These are phyloP conservation scores for Pyricularia grisea DNA, from an alignment of 2,329 filamentous ascomycete species.

Conservation along the genomic window DNA sequence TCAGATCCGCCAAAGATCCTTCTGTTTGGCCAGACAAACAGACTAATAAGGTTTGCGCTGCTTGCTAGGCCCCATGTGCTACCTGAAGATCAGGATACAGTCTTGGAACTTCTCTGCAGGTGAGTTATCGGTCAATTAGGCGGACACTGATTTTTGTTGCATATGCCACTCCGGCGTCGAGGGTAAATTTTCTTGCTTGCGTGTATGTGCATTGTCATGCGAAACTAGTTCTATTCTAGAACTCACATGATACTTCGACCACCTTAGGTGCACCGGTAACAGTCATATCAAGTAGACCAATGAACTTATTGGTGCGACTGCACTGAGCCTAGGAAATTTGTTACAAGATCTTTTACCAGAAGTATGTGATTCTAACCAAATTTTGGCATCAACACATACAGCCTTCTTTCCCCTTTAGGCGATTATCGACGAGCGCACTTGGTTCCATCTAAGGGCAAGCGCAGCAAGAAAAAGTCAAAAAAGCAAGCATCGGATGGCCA, in stretches of 20 bases:
- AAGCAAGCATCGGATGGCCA: constrained; percentile 19
- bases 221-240: not conserved
- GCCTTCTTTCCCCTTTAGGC: constrained; percentile 55
- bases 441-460: constrained; percentile 51
- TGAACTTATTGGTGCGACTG: not conserved
- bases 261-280: not conserved
- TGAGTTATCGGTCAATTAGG: constrained; percentile 23
- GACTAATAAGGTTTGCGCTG: constrained; percentile 1
- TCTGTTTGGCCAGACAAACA: not conserved
- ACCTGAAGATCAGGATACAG: constrained; percentile 49
- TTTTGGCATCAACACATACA: constrained; percentile 20
- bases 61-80: constrained; percentile 49
- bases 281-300: not conserved
- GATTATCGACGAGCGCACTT: constrained; percentile 46
- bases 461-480: constrained; percentile 43
- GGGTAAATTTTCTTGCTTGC: not conserved
- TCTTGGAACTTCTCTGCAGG: constrained; percentile 60
- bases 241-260: not conserved
- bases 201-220: not conserved
- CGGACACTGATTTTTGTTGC: not conserved
- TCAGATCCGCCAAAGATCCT: not conserved
- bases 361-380: not conserved
- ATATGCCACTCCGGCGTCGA: too few relatives aligned
- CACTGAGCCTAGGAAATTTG: not conserved
- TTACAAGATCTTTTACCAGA: not conserved